These are phyloP conservation scores for Pterocarpus macrocarpus DNA, from an alignment of 306 rosid genomes.

Conservation along the genomic window DNA sequence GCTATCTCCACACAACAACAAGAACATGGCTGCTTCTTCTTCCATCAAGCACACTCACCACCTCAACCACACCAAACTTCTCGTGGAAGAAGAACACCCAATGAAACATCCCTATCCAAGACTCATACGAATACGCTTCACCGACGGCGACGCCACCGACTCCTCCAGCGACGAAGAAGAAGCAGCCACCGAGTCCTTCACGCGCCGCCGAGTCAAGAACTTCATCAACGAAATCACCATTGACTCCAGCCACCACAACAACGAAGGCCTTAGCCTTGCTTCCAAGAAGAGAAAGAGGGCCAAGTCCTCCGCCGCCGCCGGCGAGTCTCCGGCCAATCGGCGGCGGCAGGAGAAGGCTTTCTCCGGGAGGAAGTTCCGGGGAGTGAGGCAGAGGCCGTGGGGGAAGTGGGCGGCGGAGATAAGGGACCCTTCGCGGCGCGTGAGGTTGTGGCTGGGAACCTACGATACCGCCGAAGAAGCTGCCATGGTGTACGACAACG, in stretches of 20 bases:
- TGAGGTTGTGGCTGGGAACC: constrained; percentile 89
- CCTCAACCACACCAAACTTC: constrained; percentile 57
- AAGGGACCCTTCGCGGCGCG: constrained; percentile 79
- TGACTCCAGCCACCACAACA: constrained; percentile 42
- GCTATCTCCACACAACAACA: neutral
- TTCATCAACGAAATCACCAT: constrained; percentile 79
- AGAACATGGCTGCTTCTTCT: constrained; percentile 43
- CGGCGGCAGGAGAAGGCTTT: constrained; percentile 35
- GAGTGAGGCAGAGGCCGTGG: constrained; percentile 98
- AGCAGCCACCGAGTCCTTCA: neutral
- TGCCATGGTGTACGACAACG: constrained; percentile 90
- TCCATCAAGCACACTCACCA: constrained; percentile 65
- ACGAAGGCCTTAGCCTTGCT: constrained; percentile 39
- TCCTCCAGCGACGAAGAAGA: constrained; percentile 87
- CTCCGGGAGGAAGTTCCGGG: constrained; percentile 77
- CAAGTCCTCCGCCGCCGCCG: neutral
- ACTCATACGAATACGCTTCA: constrained; percentile 62
- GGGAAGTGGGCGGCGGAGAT: constrained; percentile 99
- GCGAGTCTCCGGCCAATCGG: constrained; percentile 25
- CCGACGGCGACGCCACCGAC: constrained; percentile 87
- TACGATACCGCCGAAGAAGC: constrained; percentile 95
- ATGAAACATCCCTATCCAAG: constrained; percentile 48
- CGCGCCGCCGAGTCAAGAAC: constrained; percentile 67
- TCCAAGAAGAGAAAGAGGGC: constrained; percentile 40
- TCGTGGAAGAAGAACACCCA: constrained; percentile 7